Evolutionary conservation across 352 stramenopile genomes (phyloP).

Genomic region (Discostella stelligera): DNA sequence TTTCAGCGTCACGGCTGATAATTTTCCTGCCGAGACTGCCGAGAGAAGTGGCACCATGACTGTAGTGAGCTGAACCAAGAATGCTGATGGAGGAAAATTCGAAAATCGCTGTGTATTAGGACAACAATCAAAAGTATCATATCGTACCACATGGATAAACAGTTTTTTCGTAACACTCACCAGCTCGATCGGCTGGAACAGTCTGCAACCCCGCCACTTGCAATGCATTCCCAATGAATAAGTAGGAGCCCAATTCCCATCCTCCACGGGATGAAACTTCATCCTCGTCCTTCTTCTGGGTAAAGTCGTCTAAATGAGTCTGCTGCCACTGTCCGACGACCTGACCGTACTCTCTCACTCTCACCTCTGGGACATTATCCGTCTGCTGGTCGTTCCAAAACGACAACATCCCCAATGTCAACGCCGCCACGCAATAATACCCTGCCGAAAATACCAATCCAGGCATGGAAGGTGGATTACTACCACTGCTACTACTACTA

Average conservation of each 20-base stretch:
- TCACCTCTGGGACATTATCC: neutral
- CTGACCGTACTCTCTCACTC: no score
- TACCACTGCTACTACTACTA: no score
- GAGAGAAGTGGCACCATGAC: conserved; percentile 73
- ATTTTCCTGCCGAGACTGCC: conserved; percentile 49
- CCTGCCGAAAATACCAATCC: conserved; percentile 73
- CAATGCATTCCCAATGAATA: conserved; percentile 80
- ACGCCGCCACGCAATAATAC: conserved; percentile 77
- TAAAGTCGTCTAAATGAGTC: neutral
- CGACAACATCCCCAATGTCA: conserved; percentile 32
- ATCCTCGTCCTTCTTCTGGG: neutral
- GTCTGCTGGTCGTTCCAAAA: neutral
- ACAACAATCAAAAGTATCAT: neutral
- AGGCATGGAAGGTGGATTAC: conserved; percentile 50
- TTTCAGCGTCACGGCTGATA: conserved; percentile 36
- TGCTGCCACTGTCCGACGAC: no score
- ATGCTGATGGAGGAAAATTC: conserved; percentile 27
- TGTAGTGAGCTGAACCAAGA: conserved; percentile 74
- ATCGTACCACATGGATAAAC: no score
- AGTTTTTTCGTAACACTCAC: conserved; percentile 4
- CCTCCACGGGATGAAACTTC: conserved; percentile 43
- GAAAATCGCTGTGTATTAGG: neutral
- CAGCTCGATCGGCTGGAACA: conserved; percentile 64
- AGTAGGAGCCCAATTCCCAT: conserved; percentile 73
- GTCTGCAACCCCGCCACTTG: conserved; percentile 78